Conservation (phyloP, 371 early-diverging fungal genomes). For the Quaeritorhiza haematococci region DNA sequence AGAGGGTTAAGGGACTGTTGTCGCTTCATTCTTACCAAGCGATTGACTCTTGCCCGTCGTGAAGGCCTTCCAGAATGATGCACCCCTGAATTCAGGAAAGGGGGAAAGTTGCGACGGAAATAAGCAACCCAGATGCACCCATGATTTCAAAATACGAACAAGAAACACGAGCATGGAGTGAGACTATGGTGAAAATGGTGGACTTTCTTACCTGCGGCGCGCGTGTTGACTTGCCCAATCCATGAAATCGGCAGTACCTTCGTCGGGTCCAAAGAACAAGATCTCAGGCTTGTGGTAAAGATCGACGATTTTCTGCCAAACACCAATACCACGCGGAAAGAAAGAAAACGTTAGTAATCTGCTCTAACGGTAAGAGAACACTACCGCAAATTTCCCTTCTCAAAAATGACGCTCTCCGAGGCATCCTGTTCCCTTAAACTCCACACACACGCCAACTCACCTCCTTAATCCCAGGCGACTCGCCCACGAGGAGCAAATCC, state of each 20-base stretch:
- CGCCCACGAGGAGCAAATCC: conserved; percentile 85
- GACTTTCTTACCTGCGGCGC: conserved; percentile 63
- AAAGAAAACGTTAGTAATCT: too few relatives aligned
- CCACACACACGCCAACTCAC: conserved; percentile 5
- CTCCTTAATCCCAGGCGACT: conserved; percentile 95
- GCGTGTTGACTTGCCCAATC: conserved; percentile 98
- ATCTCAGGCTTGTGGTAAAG: conserved; percentile 87
- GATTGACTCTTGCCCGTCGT: conserved; percentile 96
- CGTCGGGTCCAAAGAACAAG: conserved; percentile 97
- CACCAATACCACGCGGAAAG: too few relatives aligned
- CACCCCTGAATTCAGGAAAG: conserved; percentile 49
- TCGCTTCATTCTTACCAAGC: too few relatives aligned
- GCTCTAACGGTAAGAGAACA: too few relatives aligned
- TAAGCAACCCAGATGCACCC: neutral
- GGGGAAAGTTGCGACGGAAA: neutral
- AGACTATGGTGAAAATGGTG: too few relatives aligned
- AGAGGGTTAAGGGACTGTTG: too few relatives aligned
- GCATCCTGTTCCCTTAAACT: too few relatives aligned
- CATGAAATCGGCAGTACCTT: conserved; percentile 98
- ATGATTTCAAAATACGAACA: too few relatives aligned
- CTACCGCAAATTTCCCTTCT: too few relatives aligned
- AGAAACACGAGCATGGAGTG: too few relatives aligned
- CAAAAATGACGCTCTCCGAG: too few relatives aligned
- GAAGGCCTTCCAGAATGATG: conserved; percentile 98
- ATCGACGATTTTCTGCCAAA: conserved; percentile 75